Evolutionary conservation across 1,284 basidiomycete species (phyloP).

Genomic region (Afroboletus lepidellus): DNA sequence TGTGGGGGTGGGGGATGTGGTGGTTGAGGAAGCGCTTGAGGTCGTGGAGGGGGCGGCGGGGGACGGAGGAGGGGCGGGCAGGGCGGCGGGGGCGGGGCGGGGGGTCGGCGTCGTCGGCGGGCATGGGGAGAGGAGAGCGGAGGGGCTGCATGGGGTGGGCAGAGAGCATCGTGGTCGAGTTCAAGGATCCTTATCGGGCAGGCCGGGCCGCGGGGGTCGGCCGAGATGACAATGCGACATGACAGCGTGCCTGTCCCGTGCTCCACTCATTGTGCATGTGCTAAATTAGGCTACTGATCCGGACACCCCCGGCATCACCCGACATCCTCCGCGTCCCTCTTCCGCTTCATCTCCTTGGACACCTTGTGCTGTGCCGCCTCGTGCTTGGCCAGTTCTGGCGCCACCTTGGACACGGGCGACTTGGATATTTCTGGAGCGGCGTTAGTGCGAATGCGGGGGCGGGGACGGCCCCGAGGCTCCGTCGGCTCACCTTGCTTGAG

Average conservation of each 20-base stretch:
- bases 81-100: conserved; percentile 21
- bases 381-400: conserved; percentile 84
- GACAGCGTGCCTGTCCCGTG: neutral
- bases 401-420: conserved; percentile 88
- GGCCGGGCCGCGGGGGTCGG: conserved; percentile 17
- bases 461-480: too few species aligned
- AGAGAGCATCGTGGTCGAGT: conserved; percentile 40
- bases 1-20: conserved; percentile 60
- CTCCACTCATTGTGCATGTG: neutral
- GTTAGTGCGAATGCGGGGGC: neutral
- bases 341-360: conserved; percentile 89
- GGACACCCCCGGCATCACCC: conserved; percentile 37
- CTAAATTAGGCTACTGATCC: neutral
- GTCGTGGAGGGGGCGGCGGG: conserved; percentile 74
- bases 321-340: conserved; percentile 75
- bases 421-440: conserved; percentile 76
- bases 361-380: conserved; percentile 87
- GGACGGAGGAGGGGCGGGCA: conserved; percentile 17
- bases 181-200: conserved; percentile 16
- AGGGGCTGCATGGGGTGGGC: conserved; percentile 40
- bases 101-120: conserved; percentile 7
- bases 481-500: conserved; percentile 68
- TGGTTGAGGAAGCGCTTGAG: conserved; percentile 90
- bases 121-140: conserved; percentile 22
- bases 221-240: conserved; percentile 1